Percentiles rank a stretch among this genome's conserved stretches.
phyloP scores from a whole-genome alignment of 176 grass and related monocot species.

The Oryza glaberrima region DNA sequence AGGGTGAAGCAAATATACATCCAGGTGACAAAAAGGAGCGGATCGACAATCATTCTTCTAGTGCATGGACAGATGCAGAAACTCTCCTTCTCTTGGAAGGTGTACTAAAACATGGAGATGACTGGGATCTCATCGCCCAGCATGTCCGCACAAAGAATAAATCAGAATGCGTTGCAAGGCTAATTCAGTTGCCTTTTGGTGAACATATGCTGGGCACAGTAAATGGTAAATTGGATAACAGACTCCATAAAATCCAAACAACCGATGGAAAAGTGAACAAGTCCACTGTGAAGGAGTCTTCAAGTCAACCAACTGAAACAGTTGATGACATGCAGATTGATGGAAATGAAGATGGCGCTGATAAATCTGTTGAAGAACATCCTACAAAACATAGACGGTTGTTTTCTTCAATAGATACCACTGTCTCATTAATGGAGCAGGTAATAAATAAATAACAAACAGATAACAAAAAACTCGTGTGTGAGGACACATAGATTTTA shows the following conservation, averaged over 20 bases:
- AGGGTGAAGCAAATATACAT: slow-evolving; percentile 48
- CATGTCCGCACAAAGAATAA: slow-evolving; percentile 96
- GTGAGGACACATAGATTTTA: not conserved
- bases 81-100: slow-evolving; percentile 95
- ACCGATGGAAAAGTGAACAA: slow-evolving; percentile 49
- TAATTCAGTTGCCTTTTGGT: slow-evolving; percentile 93
- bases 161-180: slow-evolving; percentile 90
- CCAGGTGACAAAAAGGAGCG: slow-evolving; percentile 36
- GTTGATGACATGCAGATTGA: slow-evolving; percentile 58
- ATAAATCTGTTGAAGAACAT: slow-evolving; percentile 59
- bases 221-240: slow-evolving; percentile 64
- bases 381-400: slow-evolving; percentile 65
- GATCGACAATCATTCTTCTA: slow-evolving; percentile 30
- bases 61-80: slow-evolving; percentile 86
- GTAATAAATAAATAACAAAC: slow-evolving; percentile 41
- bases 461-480: not conserved
- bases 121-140: slow-evolving; percentile 95
- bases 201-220: slow-evolving; percentile 80
- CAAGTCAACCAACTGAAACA: slow-evolving; percentile 47
- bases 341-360: slow-evolving; percentile 53
- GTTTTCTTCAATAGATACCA: slow-evolving; percentile 55
- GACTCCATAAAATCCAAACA: slow-evolving; percentile 46
- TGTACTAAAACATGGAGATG: slow-evolving; percentile 97
- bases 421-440: slow-evolving; percentile 82
- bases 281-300: slow-evolving; percentile 44